Conservation (phyloP, 768 basidiomycete species). For the Tubosaeta sp. region DNA sequence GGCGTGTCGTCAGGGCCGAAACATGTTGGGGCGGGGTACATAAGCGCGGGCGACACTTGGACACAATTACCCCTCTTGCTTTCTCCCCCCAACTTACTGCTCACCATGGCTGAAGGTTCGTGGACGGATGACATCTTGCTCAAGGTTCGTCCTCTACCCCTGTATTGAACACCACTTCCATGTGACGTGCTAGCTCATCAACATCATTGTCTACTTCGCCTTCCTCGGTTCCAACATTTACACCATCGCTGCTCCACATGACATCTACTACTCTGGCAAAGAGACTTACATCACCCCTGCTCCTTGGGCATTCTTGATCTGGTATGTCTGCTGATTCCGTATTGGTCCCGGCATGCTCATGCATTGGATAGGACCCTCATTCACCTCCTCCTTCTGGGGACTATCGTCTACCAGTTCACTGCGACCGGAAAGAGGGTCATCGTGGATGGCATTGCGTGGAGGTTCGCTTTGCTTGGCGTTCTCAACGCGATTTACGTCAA, state of each 20-base stretch:
- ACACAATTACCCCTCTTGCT: constrained; percentile 16
- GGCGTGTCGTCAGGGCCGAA: constrained; percentile 21
- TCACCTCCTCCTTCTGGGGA: constrained; percentile 87
- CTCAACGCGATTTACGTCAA: constrained; percentile 89
- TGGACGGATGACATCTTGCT: constrained; percentile 82
- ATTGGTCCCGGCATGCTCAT: constrained; percentile 7
- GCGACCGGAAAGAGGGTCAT: constrained; percentile 69
- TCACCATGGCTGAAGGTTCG: constrained; percentile 46
- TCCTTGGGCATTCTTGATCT: constrained; percentile 88
- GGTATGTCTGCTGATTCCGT: constrained; percentile 40
- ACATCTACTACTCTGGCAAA: constrained; percentile 68
- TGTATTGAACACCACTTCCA: background rate
- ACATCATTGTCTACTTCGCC: constrained; percentile 77
- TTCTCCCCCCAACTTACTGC: constrained; percentile 5
- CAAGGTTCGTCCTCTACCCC: constrained; percentile 47
- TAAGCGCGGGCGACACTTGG: constrained; percentile 24
- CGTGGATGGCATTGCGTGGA: constrained; percentile 86
- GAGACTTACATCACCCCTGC: constrained; percentile 95
- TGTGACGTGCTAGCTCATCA: constrained; percentile 49
- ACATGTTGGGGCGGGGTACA: constrained; percentile 15
- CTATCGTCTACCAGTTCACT: constrained; percentile 87
- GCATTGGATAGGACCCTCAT: constrained; percentile 64
- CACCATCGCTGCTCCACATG: constrained; percentile 71
- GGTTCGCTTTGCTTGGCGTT: constrained; percentile 82
- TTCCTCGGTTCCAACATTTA: constrained; percentile 92